These are phyloP conservation scores for Metarhizium album DNA, from an alignment of 2,329 filamentous ascomycete species.

Conservation along the genomic window DNA sequence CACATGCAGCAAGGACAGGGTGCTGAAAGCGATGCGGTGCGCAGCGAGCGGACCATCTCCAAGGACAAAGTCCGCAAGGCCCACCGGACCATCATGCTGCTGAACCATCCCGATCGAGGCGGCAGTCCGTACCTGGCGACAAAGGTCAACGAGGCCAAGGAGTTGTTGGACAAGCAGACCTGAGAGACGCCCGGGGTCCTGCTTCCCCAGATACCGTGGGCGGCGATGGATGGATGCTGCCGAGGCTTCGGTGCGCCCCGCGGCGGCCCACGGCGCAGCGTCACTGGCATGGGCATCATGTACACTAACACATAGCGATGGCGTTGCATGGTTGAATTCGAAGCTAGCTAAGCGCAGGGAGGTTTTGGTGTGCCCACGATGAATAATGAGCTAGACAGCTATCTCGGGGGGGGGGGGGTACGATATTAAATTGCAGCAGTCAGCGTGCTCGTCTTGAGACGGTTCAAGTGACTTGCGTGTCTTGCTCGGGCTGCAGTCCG, in stretches of 20 bases:
- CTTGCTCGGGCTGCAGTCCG: constrained; percentile 1
- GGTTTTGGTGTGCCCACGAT: constrained; percentile 3
- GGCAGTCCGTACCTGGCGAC: constrained; percentile 94
- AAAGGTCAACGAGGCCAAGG: constrained; percentile 98
- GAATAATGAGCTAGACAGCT: neutral
- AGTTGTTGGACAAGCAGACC: constrained; percentile 69
- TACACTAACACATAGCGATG: constrained; percentile 34
- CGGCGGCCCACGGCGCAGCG: neutral
- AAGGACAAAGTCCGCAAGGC: constrained; percentile 95
- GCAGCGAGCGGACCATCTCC: constrained; percentile 72
- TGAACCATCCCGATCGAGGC: constrained; percentile 96
- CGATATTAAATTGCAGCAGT: neutral
- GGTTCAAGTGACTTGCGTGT: neutral
- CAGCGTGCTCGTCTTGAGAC: neutral
- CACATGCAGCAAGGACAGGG: neutral
- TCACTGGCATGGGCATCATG: constrained; percentile 14
- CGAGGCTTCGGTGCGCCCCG: neutral
- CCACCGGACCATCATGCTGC: constrained; percentile 88
- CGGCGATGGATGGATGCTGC: neutral
- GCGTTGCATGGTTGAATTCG: constrained; percentile 23
- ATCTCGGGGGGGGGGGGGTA: neutral
- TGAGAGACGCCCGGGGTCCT: constrained; percentile 9
- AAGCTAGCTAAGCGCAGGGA: constrained; percentile 9
- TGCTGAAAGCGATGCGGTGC: constrained; percentile 9
- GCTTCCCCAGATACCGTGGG: neutral